Base-by-base conservation (phyloP, 176 grass and related monocot genomes). In the Poa annua region DNA sequence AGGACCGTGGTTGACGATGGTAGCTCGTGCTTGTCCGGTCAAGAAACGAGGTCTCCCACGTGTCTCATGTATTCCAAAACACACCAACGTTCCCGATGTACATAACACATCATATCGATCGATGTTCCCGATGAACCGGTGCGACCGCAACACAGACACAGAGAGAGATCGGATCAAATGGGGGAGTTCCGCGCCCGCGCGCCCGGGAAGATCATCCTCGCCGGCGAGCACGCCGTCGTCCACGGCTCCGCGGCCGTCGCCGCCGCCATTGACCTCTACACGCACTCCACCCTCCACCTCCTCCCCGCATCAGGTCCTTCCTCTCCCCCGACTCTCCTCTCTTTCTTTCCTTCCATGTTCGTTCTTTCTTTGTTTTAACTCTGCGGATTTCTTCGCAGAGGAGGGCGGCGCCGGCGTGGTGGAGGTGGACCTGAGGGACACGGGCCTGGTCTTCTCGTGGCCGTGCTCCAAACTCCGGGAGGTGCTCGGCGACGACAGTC, bases 141-240 rank as follows among this genome's bases (percentile, higher is more conserved):
- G 38, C 38, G 38, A 8, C 0, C 0, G 41, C 8, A 42, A 1
- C 8, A 45, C 44, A 45, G 10, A 45, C 20, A n/a, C 4, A 55
- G 2, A 4, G 19, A 9, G 4, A 57, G 55, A 64, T 16, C 61
- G 61, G 61, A 64, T 63, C 60, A 63, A 63, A 63, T 64, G 61
- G 60, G 13, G 68, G 69, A 95, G 62, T 89, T 91, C 35, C 86
- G 87, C 64, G 76, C 90, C 25, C 92, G 92, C 21, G 92, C 92
- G 38, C 92, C 92, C 4, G 96, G 96, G 1, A 98, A 95, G 85
- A 89, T 98, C 61, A 95, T 98, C 47, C 80, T 98, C 45, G 83
- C 90, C 64, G 96, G 96, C 38, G 96, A 98, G 87, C 96, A 98
- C 85, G 92, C 96, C 73, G 92, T 98, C 64, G 92, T 98, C 35